These are phyloP conservation scores for Sabuloglossum arenarium DNA, from an alignment of 495 filamentous ascomycete species.

Conservation along the genomic window DNA sequence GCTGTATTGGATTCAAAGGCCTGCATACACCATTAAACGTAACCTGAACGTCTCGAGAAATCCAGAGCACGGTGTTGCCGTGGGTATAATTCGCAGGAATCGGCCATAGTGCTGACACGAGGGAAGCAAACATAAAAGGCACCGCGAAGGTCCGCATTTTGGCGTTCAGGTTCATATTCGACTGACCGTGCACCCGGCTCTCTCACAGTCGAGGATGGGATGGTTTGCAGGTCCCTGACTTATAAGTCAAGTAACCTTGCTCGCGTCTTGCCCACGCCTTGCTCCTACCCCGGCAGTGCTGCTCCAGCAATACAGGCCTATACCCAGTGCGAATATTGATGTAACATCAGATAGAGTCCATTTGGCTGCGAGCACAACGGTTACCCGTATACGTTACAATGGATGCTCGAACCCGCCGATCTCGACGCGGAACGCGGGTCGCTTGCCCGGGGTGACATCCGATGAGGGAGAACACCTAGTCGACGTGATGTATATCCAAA, in stretches of 20 bases:
- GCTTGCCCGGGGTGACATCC: neutral
- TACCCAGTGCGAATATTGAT: neutral
- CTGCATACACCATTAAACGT: neutral
- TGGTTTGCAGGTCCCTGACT: neutral
- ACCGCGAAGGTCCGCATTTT: neutral
- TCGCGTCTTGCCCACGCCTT: too few relatives aligned
- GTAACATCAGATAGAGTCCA: neutral
- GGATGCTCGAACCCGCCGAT: neutral
- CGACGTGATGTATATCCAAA: neutral
- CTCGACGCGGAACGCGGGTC: neutral
- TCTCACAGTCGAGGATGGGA: neutral
- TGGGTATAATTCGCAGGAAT: slow-evolving; percentile 11
- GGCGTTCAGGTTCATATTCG: neutral
- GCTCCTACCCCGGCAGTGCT: neutral
- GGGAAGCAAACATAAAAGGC: slow-evolving; percentile 5
- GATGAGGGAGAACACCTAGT: neutral
- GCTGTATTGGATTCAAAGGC: neutral
- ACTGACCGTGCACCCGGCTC: too few relatives aligned
- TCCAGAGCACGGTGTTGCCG: slow-evolving; percentile 14
- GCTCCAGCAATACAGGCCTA: neutral
- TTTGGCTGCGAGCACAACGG: neutral
- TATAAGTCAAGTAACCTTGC: neutral
- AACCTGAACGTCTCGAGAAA: slow-evolving; percentile 10
- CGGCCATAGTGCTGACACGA: slow-evolving; percentile 16
- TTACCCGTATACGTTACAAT: neutral